Evolutionary conservation across 2,329 filamentous ascomycete species (phyloP).

Genomic region (Aspergillus brunneoviolaceus): DNA sequence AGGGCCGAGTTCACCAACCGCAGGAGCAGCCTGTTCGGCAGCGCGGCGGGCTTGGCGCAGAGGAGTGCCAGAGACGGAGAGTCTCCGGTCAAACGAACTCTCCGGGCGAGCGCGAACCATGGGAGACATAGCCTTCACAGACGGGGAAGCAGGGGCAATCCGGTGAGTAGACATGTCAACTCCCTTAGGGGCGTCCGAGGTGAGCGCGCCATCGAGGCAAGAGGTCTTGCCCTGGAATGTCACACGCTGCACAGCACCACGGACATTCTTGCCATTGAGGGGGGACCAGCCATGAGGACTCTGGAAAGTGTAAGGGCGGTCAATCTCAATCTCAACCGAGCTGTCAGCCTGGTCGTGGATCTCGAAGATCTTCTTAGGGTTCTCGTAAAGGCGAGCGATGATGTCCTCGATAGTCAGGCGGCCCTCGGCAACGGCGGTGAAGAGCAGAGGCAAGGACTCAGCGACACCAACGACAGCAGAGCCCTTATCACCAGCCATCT

Average conservation of each 20-base stretch:
- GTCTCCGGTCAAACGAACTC: constrained; percentile 37
- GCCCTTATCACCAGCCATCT: constrained; percentile 62
- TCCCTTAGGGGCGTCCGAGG: constrained; percentile 58
- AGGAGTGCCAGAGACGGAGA: constrained; percentile 40
- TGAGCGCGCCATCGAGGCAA: constrained; percentile 69
- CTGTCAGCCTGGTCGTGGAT: constrained; percentile 75
- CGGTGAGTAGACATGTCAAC: constrained; percentile 74
- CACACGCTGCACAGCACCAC: constrained; percentile 70
- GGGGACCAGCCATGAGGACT: constrained; percentile 63
- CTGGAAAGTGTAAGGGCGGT: constrained; percentile 65
- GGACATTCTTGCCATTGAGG: constrained; percentile 67
- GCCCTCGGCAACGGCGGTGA: constrained; percentile 74
- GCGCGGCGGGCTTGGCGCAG: constrained; percentile 29
- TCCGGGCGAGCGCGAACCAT: constrained; percentile 39
- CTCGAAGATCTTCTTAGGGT: constrained; percentile 78
- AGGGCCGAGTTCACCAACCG: constrained; percentile 39
- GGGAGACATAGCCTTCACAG: constrained; percentile 52
- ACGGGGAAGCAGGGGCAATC: constrained; percentile 54
- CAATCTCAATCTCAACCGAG: constrained; percentile 72
- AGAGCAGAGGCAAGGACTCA: constrained; percentile 70
- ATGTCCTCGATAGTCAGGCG: constrained; percentile 73
- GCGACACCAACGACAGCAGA: constrained; percentile 67
- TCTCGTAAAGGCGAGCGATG: constrained; percentile 69
- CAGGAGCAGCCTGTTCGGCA: constrained; percentile 29
- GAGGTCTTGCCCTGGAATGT: constrained; percentile 73